A percentile compares a stretch with the other conserved stretches of the same genome.
phyloP scores from a whole-genome alignment of 495 filamentous ascomycete genomes.

The Penicillium nucicola region DNA sequence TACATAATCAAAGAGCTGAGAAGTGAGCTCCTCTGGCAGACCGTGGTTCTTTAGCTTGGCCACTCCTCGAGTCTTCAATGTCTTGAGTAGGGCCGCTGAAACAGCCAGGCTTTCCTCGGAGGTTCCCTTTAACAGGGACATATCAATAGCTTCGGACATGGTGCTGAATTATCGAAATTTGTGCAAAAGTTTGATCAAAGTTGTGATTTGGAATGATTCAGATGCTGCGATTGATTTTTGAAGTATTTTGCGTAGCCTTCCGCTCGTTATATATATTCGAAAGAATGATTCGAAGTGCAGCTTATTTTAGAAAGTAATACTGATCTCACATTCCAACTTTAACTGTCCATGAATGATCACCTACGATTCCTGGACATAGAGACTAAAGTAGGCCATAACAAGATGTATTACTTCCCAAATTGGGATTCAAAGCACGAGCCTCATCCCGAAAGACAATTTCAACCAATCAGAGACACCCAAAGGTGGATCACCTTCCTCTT shows the following conservation, averaged over 20 bases:
- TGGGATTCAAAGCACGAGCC: background rate
- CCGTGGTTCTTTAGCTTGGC: conserved; percentile 26
- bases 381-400: too few relatives aligned
- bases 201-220: background rate
- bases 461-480: background rate
- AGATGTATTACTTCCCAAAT: background rate
- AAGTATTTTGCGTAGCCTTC: too few relatives aligned
- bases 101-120: conserved; percentile 15
- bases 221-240: too few relatives aligned
- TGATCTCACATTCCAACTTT: too few relatives aligned
- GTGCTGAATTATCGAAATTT: background rate
- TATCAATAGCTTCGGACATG: conserved; percentile 17
- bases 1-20: conserved; percentile 24
- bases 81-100: conserved; percentile 13
- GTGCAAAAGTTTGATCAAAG: too few relatives aligned
- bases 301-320: too few relatives aligned
- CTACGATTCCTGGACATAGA: too few relatives aligned
- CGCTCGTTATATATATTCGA: background rate
- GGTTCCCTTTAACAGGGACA: conserved; percentile 22
- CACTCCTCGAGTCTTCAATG: conserved; percentile 20
- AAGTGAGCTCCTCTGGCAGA: conserved; percentile 19
- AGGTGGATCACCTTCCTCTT: too few relatives aligned
- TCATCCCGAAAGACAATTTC: background rate
- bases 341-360: too few relatives aligned
- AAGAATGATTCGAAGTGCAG: background rate